Conservation (phyloP, 1,139 yeast species). For the Meyerozyma athensensis region DNA sequence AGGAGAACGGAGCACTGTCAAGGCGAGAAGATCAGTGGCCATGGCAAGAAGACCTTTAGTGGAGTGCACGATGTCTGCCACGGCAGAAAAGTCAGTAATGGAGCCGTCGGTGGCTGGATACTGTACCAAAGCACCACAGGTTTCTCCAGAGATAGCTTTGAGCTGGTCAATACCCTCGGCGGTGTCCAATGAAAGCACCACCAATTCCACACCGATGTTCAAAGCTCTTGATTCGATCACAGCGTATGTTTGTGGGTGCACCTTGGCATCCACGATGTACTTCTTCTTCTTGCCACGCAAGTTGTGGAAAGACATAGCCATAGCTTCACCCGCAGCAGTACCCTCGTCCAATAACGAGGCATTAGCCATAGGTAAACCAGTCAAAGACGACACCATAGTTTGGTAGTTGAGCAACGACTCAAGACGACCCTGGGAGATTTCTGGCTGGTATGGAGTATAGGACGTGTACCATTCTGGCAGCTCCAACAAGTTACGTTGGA, state of each 20-base stretch:
- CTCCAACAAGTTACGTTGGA: constrained; percentile 87
- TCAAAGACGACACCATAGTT: constrained; percentile 80
- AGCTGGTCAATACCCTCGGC: constrained; percentile 41
- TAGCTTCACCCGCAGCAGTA: constrained; percentile 97
- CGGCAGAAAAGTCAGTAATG: constrained; percentile 45
- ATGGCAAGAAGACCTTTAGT: constrained; percentile 75
- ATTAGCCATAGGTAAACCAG: constrained; percentile 90
- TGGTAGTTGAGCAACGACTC: constrained; percentile 88
- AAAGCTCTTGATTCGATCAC: constrained; percentile 77
- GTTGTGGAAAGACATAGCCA: constrained; percentile 75
- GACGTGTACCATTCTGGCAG: constrained; percentile 98
- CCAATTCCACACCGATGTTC: constrained; percentile 65
- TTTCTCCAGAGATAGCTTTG: constrained; percentile 30
- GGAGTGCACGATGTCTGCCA: constrained; percentile 64
- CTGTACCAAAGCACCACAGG: constrained; percentile 83
- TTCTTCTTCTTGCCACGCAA: constrained; percentile 61
- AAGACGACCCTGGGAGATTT: constrained; percentile 92
- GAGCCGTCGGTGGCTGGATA: constrained; percentile 90
- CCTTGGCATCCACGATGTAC: constrained; percentile 68
- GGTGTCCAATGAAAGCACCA: constrained; percentile 52
- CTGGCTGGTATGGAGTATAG: constrained; percentile 97
- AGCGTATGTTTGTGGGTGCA: constrained; percentile 82
- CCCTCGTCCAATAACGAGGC: constrained; percentile 95
- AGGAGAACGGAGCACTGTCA: constrained; percentile 83
- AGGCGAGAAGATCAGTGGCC: constrained; percentile 86